Conservation (phyloP, 2,329 filamentous ascomycete species). For the Harringtonia lauricola region DNA sequence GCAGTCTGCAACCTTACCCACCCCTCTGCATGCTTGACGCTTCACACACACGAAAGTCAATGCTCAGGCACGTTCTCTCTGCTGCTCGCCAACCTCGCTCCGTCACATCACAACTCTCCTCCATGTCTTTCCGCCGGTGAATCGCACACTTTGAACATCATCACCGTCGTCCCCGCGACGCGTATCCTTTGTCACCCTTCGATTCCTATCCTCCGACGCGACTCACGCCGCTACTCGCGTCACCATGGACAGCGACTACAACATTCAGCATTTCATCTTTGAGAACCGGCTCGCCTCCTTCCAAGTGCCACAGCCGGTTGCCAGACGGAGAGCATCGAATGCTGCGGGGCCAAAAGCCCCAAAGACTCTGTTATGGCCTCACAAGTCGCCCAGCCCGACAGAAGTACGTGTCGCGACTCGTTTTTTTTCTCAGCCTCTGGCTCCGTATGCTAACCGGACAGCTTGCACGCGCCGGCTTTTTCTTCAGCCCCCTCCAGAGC, state of each 20-base stretch:
- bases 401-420: slow-evolving; percentile 47
- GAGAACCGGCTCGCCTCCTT: slow-evolving; percentile 77
- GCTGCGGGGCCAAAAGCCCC: slow-evolving; percentile 45
- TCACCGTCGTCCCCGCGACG: not conserved
- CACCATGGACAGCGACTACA: slow-evolving; percentile 20
- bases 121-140: not conserved
- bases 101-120: not conserved
- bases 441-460: slow-evolving; percentile 24
- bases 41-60: too few species aligned
- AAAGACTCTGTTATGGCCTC: slow-evolving; percentile 65
- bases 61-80: too few species aligned
- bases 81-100: too few species aligned
- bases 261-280: slow-evolving; percentile 48
- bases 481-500: slow-evolving; percentile 63
- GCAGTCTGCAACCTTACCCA: not conserved
- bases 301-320: slow-evolving; percentile 46
- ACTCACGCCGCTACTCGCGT: not conserved
- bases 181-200: not conserved
- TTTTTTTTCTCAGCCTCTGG: slow-evolving; percentile 16
- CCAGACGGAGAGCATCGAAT: slow-evolving; percentile 61
- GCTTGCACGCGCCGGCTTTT: slow-evolving; percentile 88
- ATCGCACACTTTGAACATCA: not conserved
- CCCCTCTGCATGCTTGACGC: not conserved
- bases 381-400: slow-evolving; percentile 53
- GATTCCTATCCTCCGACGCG: not conserved